phyloP scores from a whole-genome alignment of 805 yeast genomes.

The Wickerhamomyces xylosicus region DNA sequence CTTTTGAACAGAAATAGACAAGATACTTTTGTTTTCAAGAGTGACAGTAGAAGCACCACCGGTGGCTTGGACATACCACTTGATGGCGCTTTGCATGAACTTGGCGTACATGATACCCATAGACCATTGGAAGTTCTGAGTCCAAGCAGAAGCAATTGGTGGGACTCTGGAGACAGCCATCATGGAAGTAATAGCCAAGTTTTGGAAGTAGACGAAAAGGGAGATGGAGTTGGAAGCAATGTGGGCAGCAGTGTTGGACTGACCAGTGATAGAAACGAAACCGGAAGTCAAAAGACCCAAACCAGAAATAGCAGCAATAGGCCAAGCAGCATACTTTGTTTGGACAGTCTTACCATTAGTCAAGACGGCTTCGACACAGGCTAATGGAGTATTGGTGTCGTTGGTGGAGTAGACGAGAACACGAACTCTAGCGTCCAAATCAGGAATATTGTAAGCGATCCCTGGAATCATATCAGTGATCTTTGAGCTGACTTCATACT shows the following conservation, averaged over 20 bases:
- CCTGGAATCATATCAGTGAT: conserved; percentile 55
- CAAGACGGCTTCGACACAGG: conserved; percentile 86
- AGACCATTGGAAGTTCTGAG: conserved; percentile 94
- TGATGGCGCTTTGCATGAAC: conserved; percentile 75
- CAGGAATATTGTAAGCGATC: conserved; percentile 85
- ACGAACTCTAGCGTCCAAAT: conserved; percentile 83
- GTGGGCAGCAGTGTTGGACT: conserved; percentile 89
- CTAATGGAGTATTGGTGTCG: conserved; percentile 45
- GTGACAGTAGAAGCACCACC: conserved; percentile 83
- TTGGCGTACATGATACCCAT: conserved; percentile 74
- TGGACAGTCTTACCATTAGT: conserved; percentile 91
- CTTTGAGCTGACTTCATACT: conserved; percentile 30
- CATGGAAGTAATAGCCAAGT: conserved; percentile 86
- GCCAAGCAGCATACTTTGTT: conserved; percentile 90
- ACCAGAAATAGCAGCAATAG: conserved; percentile 86
- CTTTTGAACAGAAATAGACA: conserved; percentile 84
- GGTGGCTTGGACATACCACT: conserved; percentile 93
- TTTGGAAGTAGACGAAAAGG: conserved; percentile 87
- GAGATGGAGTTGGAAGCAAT: conserved; percentile 95
- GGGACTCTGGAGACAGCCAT: conserved; percentile 90
- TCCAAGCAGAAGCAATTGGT: conserved; percentile 97
- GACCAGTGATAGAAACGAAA: conserved; percentile 76
- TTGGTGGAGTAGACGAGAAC: conserved; percentile 49
- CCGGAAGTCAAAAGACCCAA: conserved; percentile 84
- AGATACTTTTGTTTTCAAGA: conserved; percentile 45